These are phyloP conservation scores for Colletotrichum kahawae DNA, from an alignment of 2,329 filamentous ascomycete species.

Conservation along the genomic window DNA sequence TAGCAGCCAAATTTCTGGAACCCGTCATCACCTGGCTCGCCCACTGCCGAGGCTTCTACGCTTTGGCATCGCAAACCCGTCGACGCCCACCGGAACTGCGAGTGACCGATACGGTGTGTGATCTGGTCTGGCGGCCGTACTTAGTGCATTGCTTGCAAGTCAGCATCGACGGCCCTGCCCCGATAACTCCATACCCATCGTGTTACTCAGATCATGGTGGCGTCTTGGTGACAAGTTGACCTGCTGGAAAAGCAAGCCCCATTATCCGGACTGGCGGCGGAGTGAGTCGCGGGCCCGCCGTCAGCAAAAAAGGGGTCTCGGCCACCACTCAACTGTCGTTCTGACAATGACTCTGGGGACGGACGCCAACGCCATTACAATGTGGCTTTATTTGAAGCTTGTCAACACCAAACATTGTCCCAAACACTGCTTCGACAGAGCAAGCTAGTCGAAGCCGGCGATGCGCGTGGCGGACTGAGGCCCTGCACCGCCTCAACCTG, in stretches of 20 bases:
- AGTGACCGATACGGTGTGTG: not conserved
- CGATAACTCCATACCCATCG: not conserved
- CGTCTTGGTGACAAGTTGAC: not conserved
- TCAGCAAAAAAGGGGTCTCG: constrained; percentile 7
- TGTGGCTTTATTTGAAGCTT: constrained; percentile 4
- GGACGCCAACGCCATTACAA: not conserved
- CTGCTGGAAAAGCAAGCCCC: not conserved
- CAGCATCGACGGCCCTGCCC: not conserved
- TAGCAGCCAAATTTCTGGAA: not conserved
- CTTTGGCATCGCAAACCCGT: not conserved
- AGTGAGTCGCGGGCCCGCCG: not conserved
- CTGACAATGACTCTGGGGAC: not conserved
- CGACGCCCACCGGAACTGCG: not conserved
- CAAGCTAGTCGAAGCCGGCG: not conserved
- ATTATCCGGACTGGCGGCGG: not conserved
- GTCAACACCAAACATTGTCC: not conserved
- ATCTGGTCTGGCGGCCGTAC: not conserved
- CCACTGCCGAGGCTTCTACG: not conserved
- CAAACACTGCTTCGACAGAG: not conserved
- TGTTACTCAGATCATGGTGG: not conserved
- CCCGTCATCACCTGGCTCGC: not conserved
- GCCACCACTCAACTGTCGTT: not conserved
- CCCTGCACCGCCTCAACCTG: constrained; percentile 10
- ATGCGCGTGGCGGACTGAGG: not conserved
- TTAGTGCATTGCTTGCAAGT: not conserved